phyloP scores from a whole-genome alignment of 176 grass and related monocot genomes.

The Metroxylon sagu region DNA sequence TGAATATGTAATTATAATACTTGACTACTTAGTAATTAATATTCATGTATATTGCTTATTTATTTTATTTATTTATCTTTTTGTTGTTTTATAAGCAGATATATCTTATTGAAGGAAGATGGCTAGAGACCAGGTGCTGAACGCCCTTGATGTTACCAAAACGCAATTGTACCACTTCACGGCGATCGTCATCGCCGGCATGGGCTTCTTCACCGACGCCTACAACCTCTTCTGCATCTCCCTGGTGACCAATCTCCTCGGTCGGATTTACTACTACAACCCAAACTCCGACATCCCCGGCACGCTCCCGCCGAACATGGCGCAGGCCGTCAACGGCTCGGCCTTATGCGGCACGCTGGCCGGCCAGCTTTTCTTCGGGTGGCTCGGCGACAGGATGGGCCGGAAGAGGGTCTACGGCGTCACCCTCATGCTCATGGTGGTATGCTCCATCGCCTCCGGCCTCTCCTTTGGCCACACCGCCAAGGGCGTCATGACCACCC shows the following conservation, averaged over 20 bases:
- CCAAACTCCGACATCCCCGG: background rate
- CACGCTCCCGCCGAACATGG: background rate
- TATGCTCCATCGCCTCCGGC: conserved; percentile 13
- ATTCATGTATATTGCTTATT: too few species aligned
- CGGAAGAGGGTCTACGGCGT: conserved; percentile 12
- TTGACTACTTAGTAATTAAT: too few species aligned
- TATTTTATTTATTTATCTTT: too few species aligned
- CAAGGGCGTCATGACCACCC: conserved; percentile 45
- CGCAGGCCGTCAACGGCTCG: background rate
- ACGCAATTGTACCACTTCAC: conserved; percentile 43
- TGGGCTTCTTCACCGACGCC: conserved; percentile 26
- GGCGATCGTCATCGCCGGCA: conserved; percentile 25
- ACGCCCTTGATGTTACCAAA: conserved; percentile 31
- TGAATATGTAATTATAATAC: too few species aligned
- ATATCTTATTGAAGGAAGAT: too few species aligned
- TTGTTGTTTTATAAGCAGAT: too few species aligned
- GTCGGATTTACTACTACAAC: conserved; percentile 34
- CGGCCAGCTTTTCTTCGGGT: conserved; percentile 9
- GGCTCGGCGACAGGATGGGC: conserved; percentile 10
- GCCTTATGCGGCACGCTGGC: conserved; percentile 13
- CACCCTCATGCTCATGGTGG: conserved; percentile 12
- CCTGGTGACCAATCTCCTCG: conserved; percentile 44
- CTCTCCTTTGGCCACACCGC: conserved; percentile 6
- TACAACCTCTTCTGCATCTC: conserved; percentile 27
- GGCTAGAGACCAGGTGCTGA: conserved; percentile 20